Conservation (phyloP, 2,329 filamentous ascomycete genomes). For the Cytospora mali region DNA sequence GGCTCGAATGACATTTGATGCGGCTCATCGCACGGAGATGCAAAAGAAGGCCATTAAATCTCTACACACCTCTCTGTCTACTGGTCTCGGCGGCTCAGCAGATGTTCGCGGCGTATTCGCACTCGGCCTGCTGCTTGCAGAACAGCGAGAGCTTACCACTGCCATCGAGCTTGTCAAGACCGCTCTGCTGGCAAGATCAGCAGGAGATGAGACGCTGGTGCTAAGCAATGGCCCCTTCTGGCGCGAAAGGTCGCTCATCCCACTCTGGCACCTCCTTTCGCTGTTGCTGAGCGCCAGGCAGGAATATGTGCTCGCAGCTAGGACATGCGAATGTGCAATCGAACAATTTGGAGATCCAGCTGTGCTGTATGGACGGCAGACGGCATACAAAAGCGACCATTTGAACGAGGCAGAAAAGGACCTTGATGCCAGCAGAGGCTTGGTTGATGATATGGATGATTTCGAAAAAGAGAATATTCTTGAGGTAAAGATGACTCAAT, state of each 20-base stretch:
- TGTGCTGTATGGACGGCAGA: conserved; percentile 67
- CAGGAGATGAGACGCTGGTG: conserved; percentile 47
- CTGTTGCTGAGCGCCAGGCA: conserved; percentile 84
- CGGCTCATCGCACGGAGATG: conserved; percentile 68
- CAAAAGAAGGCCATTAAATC: conserved; percentile 77
- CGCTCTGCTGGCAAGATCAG: conserved; percentile 66
- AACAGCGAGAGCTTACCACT: conserved; percentile 76
- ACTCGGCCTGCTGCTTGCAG: conserved; percentile 81
- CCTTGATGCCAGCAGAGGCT: conserved; percentile 43
- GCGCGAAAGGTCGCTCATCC: conserved; percentile 69
- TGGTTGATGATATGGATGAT: conserved; percentile 79
- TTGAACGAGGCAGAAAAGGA: conserved; percentile 58
- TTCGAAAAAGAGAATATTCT: conserved; percentile 84
- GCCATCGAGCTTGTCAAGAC: conserved; percentile 83
- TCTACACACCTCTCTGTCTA: conserved; percentile 72
- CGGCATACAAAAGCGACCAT: conserved; percentile 67
- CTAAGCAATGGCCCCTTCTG: conserved; percentile 54
- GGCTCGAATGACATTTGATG: conserved; percentile 80
- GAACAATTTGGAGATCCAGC: conserved; percentile 80
- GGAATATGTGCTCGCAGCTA: conserved; percentile 77
- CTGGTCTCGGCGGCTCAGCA: conserved; percentile 64
- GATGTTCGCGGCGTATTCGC: conserved; percentile 80
- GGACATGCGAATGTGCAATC: conserved; percentile 86
- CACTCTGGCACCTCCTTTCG: conserved; percentile 89
- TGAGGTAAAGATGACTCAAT: conserved; percentile 95